Conservation (phyloP, 441 rosid genomes). For the Viola pubescens region DNA sequence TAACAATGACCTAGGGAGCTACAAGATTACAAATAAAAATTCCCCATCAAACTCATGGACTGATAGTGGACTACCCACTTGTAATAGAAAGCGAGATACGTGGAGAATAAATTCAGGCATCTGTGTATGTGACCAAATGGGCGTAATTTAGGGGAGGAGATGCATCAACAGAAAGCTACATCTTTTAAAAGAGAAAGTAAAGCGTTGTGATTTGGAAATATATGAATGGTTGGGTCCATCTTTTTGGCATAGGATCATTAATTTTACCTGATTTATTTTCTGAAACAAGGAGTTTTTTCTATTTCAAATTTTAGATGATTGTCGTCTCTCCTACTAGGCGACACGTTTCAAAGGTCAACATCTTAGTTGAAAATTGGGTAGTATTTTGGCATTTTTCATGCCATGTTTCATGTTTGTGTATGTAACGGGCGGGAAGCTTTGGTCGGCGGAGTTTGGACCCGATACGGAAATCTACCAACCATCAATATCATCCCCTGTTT, state of each 20-base stretch:
- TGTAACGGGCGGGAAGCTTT: background rate
- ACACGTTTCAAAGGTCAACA: constrained; percentile 14
- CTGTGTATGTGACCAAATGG: constrained; percentile 10
- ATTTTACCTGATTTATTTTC: background rate
- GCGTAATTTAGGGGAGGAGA: constrained; percentile 22
- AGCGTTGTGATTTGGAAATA: background rate
- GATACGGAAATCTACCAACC: background rate
- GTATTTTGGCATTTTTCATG: background rate
- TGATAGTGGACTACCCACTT: constrained; percentile 35
- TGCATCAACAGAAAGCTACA: constrained; percentile 11
- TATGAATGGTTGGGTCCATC: background rate
- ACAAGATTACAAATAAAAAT: constrained; percentile 6
- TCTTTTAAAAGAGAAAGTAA: background rate
- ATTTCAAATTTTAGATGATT: background rate
- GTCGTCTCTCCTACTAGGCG: background rate
- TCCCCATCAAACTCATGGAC: constrained; percentile 7
- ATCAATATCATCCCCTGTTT: background rate
- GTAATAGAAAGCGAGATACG: constrained; percentile 28
- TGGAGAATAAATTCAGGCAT: constrained; percentile 24
- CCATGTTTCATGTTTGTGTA: background rate
- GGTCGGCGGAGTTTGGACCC: background rate
- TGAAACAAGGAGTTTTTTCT: background rate
- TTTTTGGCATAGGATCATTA: background rate
- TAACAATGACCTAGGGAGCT: background rate
- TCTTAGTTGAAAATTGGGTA: background rate